Evolutionary conservation across 2,329 filamentous ascomycete species (phyloP), one percentile per base, ranked within the genome.

Genomic region (Colletotrichum costaricense): DNA sequence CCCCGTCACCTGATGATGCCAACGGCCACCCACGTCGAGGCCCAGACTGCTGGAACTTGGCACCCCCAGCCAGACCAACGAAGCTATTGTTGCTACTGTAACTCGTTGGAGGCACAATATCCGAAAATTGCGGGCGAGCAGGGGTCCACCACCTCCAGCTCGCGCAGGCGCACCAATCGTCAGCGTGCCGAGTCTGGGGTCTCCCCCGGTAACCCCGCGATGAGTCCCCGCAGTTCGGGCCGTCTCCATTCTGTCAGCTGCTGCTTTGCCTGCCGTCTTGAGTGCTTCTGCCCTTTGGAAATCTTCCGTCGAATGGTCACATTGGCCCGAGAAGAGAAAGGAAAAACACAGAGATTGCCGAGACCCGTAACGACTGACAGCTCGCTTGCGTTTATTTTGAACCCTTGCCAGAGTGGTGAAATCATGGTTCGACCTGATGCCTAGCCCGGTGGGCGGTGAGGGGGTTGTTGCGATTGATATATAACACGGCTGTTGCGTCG

Each of bases 121-220:
- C 67, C 71, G 71, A 71, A 54, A 54, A 71, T 60, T 56, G 67
- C 71, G 71, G 70, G 46, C 42, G 57, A 26, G 65, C 71, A 35
- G 54, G 71, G 67, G 71, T 5, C 38, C 49, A 49, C 19, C 12
- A 56, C n/a, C 49, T 52, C 46, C 67, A 72, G 38, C 5, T 42
- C 38, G 38, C 38, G 38, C 38, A 42, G 69, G 71, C 71, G 71
- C 71, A 73, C 71, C 71, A 73, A 73, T 73, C 59, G 66, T 26
- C 59, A 60, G 28, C 30, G 28, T 35, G 42, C 49, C 55, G 59
- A 35, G n/a, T 28, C 69, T 64, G 70, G 70, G 62, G 67, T 65
- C 60, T 28, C 55, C 42, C 71, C 60, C 67, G 28, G 67, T 38
- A 65, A 71, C 67, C 67, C 71, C 67, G 67, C 71, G 71, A 62